Evolutionary conservation across 2,329 filamentous ascomycete genomes (phyloP), one percentile per base, ranked within the genome.

Genomic region (Paraconiothyrium brasiliense): DNA sequence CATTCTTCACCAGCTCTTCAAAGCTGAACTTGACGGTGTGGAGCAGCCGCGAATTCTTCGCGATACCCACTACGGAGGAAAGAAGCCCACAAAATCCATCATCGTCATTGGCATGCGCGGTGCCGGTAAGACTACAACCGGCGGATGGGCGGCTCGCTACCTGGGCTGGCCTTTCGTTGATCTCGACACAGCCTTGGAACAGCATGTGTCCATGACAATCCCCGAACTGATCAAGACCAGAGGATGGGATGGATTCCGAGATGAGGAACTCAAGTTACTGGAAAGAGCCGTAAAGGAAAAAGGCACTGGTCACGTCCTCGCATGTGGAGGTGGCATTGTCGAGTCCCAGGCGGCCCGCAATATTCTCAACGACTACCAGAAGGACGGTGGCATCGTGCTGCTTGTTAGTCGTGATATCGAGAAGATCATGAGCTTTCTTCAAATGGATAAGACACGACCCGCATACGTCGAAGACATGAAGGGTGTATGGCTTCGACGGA

Each of bases 21-120:
- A 89, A 37, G 91, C 92, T 32, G 80, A 85, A 32, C 82, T 98
- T n/a, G 86, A 90, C 62, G 95, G 95, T 13, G 87, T 90, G 39
- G 93, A 96, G 69, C 71, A 83, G 16, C 67, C 74, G n/a, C 68
- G 76, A 9, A 62, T 66, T 10, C 64, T 65, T 13, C 73, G 80
- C 49, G 77, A 79, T 27, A 72, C 78, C 11, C 80, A 78, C 34
- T 63, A 70, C 7, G 71, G 69, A 24, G 70, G 73, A n/a, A 74
- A 70, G 20, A 71, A 68, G 5, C 69, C 78, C 34, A 67, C 87
- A 69, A 86, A 87, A 51, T 97, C 94, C 0, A 90, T 98, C 55
- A 93, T 97, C 80, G 90, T 99, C 63, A 94, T 99, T 68, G 95
- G 95, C 10, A 99, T 99, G 95, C 89, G 95, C 67, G 95, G 95